Percentiles rank a stretch among this genome's conserved stretches.
Evolutionary conservation across 2,329 filamentous ascomycete genomes (phyloP).

Genomic region (Aureobasidium sp.): DNA sequence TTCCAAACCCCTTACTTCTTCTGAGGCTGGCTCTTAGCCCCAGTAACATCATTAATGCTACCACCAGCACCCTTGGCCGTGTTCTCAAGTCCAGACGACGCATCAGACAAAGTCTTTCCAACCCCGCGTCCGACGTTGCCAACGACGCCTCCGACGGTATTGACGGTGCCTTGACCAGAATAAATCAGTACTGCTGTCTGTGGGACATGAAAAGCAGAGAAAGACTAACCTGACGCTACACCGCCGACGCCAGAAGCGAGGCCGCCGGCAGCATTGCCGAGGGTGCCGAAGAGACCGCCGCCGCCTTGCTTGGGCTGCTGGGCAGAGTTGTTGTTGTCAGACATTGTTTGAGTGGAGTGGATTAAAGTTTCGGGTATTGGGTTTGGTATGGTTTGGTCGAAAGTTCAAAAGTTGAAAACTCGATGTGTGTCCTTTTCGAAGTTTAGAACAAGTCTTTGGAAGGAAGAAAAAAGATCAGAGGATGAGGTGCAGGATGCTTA

Average conservation of each 20-base stretch:
- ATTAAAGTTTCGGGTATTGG: not conserved
- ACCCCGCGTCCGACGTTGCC: slow-evolving; percentile 16
- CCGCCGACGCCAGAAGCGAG: slow-evolving; percentile 7
- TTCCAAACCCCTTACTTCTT: not conserved
- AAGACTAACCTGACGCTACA: not conserved
- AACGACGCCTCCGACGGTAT: slow-evolving; percentile 14
- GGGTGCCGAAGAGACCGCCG: not conserved
- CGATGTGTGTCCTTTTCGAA: not conserved
- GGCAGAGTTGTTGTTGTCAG: slow-evolving; percentile 6
- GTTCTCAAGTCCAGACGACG: slow-evolving; percentile 9
- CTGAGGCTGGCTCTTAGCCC: not conserved
- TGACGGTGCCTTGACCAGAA: not conserved
- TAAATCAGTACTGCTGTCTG: not conserved
- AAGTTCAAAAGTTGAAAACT: not conserved
- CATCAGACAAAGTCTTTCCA: slow-evolving; percentile 12
- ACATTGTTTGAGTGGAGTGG: not conserved
- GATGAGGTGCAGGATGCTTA: not conserved
- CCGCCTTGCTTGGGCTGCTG: not conserved
- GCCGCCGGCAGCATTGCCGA: slow-evolving; percentile 7
- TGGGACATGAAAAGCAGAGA: not conserved
- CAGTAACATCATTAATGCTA: not conserved
- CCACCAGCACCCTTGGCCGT: slow-evolving; percentile 12
- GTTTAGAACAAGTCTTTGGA: not conserved
- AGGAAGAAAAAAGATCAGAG: not conserved
- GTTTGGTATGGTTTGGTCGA: not conserved